These are phyloP conservation scores for Coniochaeta prunicola DNA, from an alignment of 2,329 filamentous ascomycete genomes.

Conservation along the genomic window DNA sequence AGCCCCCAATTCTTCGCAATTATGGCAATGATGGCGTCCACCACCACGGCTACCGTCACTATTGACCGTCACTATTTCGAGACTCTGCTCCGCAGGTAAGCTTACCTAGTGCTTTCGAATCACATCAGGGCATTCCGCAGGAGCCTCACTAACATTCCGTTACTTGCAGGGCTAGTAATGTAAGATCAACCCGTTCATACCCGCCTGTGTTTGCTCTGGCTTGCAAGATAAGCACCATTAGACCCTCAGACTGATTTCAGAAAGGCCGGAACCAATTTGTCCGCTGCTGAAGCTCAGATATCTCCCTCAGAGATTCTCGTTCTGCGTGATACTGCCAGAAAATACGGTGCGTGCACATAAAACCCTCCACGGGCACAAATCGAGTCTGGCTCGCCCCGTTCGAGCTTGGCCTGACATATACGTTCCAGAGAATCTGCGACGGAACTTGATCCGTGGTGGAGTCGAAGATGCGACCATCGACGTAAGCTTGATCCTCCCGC, in stretches of 20 bases:
- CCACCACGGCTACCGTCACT: slow-evolving; percentile 31
- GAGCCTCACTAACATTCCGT: slow-evolving; percentile 2
- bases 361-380: neutral
- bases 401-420: slow-evolving; percentile 1
- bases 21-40: slow-evolving; percentile 1
- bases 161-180: slow-evolving; percentile 4
- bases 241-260: slow-evolving; percentile 3
- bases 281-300: slow-evolving; percentile 33
- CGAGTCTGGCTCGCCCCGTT: neutral
- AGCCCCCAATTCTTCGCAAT: neutral
- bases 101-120: slow-evolving; percentile 4
- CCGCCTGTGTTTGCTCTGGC: neutral
- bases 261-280: slow-evolving; percentile 8
- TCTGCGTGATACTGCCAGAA: slow-evolving; percentile 42
- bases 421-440: slow-evolving; percentile 32
- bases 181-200: neutral
- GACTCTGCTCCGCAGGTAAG: slow-evolving; percentile 54
- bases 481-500: slow-evolving; percentile 23
- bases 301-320: slow-evolving; percentile 53
- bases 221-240: neutral
- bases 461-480: slow-evolving; percentile 37
- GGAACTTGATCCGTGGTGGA: slow-evolving; percentile 42
- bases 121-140: neutral
- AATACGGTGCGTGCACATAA: slow-evolving; percentile 41
- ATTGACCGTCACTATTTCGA: slow-evolving; percentile 55